Percentiles rank a stretch among this genome's conserved stretches.
phyloP scores from a whole-genome alignment of 225 moss, liverwort and hornwort species.

The Sphagnum contortum region DNA sequence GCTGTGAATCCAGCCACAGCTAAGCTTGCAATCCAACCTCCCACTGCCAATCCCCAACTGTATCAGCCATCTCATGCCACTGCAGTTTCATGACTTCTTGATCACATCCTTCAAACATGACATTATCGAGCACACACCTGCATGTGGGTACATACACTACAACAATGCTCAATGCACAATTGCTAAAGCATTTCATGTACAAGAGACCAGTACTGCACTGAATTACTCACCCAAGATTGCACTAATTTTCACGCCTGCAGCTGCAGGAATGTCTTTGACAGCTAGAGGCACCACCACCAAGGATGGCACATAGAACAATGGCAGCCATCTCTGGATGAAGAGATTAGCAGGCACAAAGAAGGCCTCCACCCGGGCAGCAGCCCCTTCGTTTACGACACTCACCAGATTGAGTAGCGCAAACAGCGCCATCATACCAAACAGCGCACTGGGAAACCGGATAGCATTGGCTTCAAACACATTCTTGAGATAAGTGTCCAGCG shows the following conservation, averaged over 20 bases:
- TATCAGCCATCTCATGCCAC: too few relatives aligned
- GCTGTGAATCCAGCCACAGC: slow-evolving; percentile 82
- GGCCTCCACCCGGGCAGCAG: slow-evolving; percentile 51
- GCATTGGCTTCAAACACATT: slow-evolving; percentile 52
- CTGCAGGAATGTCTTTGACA: slow-evolving; percentile 72
- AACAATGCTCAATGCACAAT: too few relatives aligned
- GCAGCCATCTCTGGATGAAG: slow-evolving; percentile 97
- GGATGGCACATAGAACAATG: slow-evolving; percentile 95
- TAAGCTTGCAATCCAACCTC: slow-evolving; percentile 61
- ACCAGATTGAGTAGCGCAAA: slow-evolving; percentile 32
- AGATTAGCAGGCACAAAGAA: slow-evolving; percentile 76
- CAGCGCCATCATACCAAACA: slow-evolving; percentile 78
- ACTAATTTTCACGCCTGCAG: slow-evolving; percentile 71
- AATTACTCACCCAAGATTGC: slow-evolving; percentile 55
- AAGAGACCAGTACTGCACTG: slow-evolving; percentile 7
- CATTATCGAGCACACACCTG: too few relatives aligned
- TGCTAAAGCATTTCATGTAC: too few relatives aligned
- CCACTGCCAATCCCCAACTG: slow-evolving; percentile 24
- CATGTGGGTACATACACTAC: too few relatives aligned
- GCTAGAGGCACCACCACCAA: slow-evolving; percentile 86
- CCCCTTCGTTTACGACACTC: slow-evolving; percentile 48
- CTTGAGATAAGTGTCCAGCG: slow-evolving; percentile 69
- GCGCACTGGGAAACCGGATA: slow-evolving; percentile 84
- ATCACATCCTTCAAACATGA: too few relatives aligned
- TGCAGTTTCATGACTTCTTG: too few relatives aligned